Conservation (phyloP, 768 basidiomycete genomes). For the Myochromella boudieri region DNA sequence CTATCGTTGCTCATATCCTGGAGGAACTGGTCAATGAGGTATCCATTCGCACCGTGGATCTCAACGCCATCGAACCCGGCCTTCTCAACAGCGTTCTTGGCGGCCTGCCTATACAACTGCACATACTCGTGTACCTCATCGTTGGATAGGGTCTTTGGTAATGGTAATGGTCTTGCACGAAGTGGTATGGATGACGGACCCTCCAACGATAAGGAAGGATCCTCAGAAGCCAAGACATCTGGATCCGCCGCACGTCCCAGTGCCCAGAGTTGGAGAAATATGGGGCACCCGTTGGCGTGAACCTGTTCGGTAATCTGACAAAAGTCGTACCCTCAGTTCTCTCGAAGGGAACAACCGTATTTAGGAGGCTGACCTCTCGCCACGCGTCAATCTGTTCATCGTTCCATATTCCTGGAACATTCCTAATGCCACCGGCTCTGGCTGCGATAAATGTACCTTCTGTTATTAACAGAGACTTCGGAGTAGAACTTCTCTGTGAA, state of each 20-base stretch:
- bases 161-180: no score
- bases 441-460: constrained; percentile 48
- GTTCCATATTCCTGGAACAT: constrained; percentile 67
- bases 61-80: constrained; percentile 72
- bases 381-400: constrained; percentile 57
- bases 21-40: constrained; percentile 61
- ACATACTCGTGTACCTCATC: constrained; percentile 52
- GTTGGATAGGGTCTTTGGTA: constrained; percentile 43
- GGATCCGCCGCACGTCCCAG: constrained; percentile 43
- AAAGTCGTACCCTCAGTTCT: background rate
- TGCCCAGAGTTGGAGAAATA: constrained; percentile 61
- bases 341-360: background rate
- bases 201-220: constrained; percentile 27
- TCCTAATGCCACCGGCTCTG: constrained; percentile 45
- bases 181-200: constrained; percentile 32
- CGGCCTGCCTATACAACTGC: constrained; percentile 49
- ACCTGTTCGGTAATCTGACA: constrained; percentile 36
- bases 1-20: constrained; percentile 55
- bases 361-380: constrained; percentile 42
- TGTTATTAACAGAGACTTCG: constrained; percentile 43
- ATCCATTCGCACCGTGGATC: constrained; percentile 47
- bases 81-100: constrained; percentile 48
- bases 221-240: constrained; percentile 34
- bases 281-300: constrained; percentile 46
- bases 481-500: constrained; percentile 30